Base-by-base conservation (phyloP, 2,329 filamentous ascomycete genomes). In the Curvularia lunata region DNA sequence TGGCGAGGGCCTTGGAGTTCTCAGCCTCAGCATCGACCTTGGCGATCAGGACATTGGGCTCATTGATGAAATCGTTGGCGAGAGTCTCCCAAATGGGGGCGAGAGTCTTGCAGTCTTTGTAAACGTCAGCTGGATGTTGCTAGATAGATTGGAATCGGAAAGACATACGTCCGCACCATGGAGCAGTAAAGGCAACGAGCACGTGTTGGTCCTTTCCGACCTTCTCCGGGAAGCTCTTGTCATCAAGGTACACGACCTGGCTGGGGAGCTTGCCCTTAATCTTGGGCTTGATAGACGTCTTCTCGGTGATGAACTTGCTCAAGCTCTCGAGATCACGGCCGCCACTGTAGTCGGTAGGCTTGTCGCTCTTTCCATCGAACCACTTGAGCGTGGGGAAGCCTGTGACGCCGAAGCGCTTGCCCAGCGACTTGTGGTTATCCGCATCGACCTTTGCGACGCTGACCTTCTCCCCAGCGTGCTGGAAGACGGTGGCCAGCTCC, bases 361-460 rank as follows among this genome's bases (percentile, higher is more conserved):
- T 88, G 59, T 92, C 88, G 76, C 89, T 94, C 85, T 96, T 96
- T 68, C 95, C 95, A 79, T 98, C 93, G 73, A 99, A 99, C 85
- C 87, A 99, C 81, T 99, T 99, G 73, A 99, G 82, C 0, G 95
- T 99, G 19, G 95, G 95, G 83, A 98, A 99, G 19, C 96, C 96
- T 79, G 95, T 89, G 48, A 99, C 86, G 42, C 90, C 91, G 73
- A 93, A 98, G 65, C 88, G 85, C 84, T 91, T 90, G 67, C 93
- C 94, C 62, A 99, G 83, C 18, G 86, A 82, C 78, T 90, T 91
- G 83, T 99, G 89, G 56, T 88, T 87, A 77, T 99, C 95, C 58
- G 94, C 95, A 75, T 99, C 93, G 67, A 99, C 93, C 81, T 98
- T 99, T 69, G 90, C 95, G 74, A 99, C 92, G 74, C 89, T 88